Conservation (phyloP, 768 basidiomycete species). For the Gymnopilus junonius region DNA sequence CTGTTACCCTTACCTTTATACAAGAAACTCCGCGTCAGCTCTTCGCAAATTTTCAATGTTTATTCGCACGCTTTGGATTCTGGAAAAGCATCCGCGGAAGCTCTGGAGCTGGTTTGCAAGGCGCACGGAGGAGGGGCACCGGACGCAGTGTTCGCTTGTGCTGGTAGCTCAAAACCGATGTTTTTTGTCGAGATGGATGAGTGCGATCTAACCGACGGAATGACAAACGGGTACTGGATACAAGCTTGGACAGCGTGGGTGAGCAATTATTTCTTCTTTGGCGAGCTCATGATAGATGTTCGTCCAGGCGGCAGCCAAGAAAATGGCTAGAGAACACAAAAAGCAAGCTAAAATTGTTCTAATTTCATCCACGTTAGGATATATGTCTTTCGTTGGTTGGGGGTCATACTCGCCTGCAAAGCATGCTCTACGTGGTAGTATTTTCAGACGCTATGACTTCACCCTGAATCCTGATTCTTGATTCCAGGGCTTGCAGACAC, state of each 20-base stretch:
- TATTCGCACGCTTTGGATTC: conserved; percentile 71
- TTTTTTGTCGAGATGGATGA: conserved; percentile 76
- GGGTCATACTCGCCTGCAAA: conserved; percentile 84
- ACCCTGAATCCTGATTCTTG: not conserved
- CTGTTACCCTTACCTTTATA: not conserved
- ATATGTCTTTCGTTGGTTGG: conserved; percentile 80
- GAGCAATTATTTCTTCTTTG: conserved; percentile 12
- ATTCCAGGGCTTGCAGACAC: conserved; percentile 79
- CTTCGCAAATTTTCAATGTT: conserved; percentile 62
- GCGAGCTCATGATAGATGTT: not conserved
- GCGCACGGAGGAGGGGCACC: conserved; percentile 63
- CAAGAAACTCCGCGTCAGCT: conserved; percentile 57
- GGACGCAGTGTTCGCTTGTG: conserved; percentile 80
- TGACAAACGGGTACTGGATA: conserved; percentile 52
- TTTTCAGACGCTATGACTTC: not conserved
- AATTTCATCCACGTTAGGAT: conserved; percentile 74
- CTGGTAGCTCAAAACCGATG: conserved; percentile 71
- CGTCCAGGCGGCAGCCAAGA: conserved; percentile 71
- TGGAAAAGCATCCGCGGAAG: conserved; percentile 55
- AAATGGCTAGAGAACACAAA: conserved; percentile 60
- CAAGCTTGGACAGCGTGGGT: conserved; percentile 65
- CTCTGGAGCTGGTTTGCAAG: conserved; percentile 62
- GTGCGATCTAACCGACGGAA: conserved; percentile 53
- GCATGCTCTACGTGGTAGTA: conserved; percentile 78
- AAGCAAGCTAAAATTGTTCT: conserved; percentile 74